Conservation (phyloP, 2,329 filamentous ascomycete species). For the Hymenoscyphus occultus region DNA sequence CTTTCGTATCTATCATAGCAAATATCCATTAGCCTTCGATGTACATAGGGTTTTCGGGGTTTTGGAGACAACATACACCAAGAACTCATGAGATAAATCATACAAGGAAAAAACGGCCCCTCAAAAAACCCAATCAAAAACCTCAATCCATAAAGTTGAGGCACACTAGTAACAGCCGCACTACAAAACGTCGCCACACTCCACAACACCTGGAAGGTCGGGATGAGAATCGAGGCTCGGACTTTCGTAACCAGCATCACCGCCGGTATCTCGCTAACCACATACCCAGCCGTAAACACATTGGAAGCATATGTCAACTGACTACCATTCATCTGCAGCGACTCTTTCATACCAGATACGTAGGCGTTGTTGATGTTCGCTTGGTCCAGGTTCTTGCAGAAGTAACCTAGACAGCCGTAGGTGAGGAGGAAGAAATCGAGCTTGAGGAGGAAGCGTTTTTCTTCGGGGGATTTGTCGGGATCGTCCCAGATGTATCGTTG, state of each 20-base stretch:
- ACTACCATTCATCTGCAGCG: slow-evolving; percentile 47
- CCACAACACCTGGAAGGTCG: slow-evolving; percentile 28
- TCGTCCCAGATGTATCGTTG: slow-evolving; percentile 36
- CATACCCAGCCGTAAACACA: slow-evolving; percentile 47
- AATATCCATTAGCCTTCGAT: background rate
- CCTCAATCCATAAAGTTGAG: slow-evolving; percentile 42
- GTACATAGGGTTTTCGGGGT: background rate
- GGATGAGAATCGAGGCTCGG: slow-evolving; percentile 29
- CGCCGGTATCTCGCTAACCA: slow-evolving; percentile 31
- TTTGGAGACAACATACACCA: slow-evolving; percentile 37
- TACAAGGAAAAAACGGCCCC: slow-evolving; percentile 26
- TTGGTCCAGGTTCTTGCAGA: slow-evolving; percentile 45
- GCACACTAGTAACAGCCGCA: slow-evolving; percentile 32
- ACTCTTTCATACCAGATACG: slow-evolving; percentile 46
- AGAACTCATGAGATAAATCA: slow-evolving; percentile 44
- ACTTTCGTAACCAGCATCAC: slow-evolving; percentile 26
- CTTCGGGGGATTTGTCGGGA: slow-evolving; percentile 35
- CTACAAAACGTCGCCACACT: slow-evolving; percentile 28
- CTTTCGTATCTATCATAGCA: slow-evolving; percentile 33
- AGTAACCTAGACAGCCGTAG: slow-evolving; percentile 45
- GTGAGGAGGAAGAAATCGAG: slow-evolving; percentile 48
- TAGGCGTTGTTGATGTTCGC: slow-evolving; percentile 40
- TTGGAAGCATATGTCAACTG: slow-evolving; percentile 51
- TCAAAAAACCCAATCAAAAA: slow-evolving; percentile 43
- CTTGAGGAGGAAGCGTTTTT: slow-evolving; percentile 48